Percentiles rank a stretch among this genome's conserved stretches.
These are phyloP conservation scores for Komagataella pastoris DNA, from an alignment of 805 yeast species.

Conservation along the genomic window DNA sequence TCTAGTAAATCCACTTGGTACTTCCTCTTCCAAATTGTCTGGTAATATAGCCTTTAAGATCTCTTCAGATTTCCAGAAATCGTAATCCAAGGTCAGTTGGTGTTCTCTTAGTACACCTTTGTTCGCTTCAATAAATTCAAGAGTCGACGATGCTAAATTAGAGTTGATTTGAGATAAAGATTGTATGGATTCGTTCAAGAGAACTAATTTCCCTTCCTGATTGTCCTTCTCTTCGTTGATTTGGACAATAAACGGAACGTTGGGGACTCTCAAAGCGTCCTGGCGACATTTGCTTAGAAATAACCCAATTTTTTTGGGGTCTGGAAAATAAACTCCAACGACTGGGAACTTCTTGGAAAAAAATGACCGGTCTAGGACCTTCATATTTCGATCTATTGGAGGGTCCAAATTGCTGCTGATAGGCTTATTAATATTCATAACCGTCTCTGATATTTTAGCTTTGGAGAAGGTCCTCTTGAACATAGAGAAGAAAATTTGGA, in stretches of 20 bases:
- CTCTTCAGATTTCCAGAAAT: conserved; percentile 85
- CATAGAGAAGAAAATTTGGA: neutral
- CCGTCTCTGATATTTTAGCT: neutral
- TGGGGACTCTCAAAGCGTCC: conserved; percentile 60
- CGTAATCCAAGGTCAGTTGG: conserved; percentile 46
- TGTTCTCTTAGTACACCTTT: conserved; percentile 38
- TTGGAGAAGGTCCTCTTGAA: neutral
- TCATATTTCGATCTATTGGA: conserved; percentile 59
- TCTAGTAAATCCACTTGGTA: conserved; percentile 83
- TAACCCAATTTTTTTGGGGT: conserved; percentile 45
- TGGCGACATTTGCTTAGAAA: conserved; percentile 45
- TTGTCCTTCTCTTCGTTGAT: conserved; percentile 16
- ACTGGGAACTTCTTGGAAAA: conserved; percentile 47
- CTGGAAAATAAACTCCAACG: conserved; percentile 56
- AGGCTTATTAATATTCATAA: neutral
- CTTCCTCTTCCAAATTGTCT: conserved; percentile 47
- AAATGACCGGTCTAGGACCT: conserved; percentile 46
- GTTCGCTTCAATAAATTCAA: conserved; percentile 30
- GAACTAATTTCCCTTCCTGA: conserved; percentile 35
- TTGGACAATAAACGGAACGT: conserved; percentile 56
- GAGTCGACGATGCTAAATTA: conserved; percentile 27
- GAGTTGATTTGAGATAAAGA: conserved; percentile 21
- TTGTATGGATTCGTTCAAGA: conserved; percentile 40
- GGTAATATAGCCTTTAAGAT: conserved; percentile 72
- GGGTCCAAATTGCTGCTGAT: conserved; percentile 23